phyloP scores from a whole-genome alignment of 345 rosid genomes.

The Aurinia saxatilis region DNA sequence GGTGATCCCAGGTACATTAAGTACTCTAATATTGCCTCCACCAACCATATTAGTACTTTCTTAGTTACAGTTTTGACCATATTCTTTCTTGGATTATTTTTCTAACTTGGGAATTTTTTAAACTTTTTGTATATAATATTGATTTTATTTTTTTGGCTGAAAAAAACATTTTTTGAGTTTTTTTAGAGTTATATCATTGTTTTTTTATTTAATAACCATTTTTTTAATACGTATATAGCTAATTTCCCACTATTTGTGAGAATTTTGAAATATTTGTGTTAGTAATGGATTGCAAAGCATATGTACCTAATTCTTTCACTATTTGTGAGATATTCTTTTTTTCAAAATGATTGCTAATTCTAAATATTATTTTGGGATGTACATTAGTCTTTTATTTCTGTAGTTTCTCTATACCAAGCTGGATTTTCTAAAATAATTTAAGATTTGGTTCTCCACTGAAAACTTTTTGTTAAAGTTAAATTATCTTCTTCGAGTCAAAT shows the following conservation, averaged over 20 bases:
- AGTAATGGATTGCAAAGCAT: too few species aligned
- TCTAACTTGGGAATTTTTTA: too few species aligned
- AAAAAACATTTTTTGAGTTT: too few species aligned
- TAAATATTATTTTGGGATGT: neutral
- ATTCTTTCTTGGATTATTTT: neutral
- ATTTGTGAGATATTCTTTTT: too few species aligned
- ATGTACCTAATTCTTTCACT: too few species aligned
- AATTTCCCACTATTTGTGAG: neutral
- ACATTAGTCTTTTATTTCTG: neutral
- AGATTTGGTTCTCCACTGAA: too few species aligned
- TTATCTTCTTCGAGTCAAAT: neutral
- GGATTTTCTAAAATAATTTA: too few species aligned
- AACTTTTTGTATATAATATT: too few species aligned
- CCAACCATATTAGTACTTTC: neutral
- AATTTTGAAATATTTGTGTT: neutral
- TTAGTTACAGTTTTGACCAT: neutral
- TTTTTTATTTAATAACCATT: too few species aligned
- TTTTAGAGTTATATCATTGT: too few species aligned
- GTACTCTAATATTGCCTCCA: neutral
- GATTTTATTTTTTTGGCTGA: too few species aligned
- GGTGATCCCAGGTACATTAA: slow-evolving; percentile 66
- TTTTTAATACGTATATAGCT: neutral
- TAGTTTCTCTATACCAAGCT: neutral
- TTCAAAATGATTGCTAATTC: neutral
- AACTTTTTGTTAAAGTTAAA: neutral